phyloP scores from a whole-genome alignment of 2,329 filamentous ascomycete genomes.

The Aspergillus caelatus region DNA sequence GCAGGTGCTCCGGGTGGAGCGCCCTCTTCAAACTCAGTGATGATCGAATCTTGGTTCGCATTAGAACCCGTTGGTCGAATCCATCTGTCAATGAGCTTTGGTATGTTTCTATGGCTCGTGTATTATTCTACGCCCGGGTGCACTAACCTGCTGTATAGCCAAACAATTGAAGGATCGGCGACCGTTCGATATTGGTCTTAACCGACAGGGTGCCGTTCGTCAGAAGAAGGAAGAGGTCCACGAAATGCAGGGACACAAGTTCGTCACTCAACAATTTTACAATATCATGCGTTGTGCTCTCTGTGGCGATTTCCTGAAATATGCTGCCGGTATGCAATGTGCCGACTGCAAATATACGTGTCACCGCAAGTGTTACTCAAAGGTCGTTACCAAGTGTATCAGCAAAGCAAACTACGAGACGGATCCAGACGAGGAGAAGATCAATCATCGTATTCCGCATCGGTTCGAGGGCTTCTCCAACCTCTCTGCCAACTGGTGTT shows the following conservation, averaged over 20 bases:
- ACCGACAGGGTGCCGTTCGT: conserved; percentile 92
- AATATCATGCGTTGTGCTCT: conserved; percentile 99
- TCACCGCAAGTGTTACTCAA: conserved; percentile 94
- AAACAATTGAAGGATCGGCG: conserved; percentile 85
- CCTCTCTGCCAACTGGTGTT: conserved; percentile 98
- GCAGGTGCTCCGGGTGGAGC: conserved; percentile 32
- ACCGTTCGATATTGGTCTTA: conserved; percentile 84
- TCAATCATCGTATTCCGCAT: conserved; percentile 98
- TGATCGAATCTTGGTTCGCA: conserved; percentile 94
- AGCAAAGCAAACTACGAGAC: conserved; percentile 99
- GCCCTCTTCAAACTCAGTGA: conserved; percentile 37
- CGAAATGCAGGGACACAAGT: conserved; percentile 99
- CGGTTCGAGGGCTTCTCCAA: conserved; percentile 96
- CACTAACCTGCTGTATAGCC: conserved; percentile 47
- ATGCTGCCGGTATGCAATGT: conserved; percentile 98
- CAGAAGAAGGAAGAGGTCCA: conserved; percentile 98
- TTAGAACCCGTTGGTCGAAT: conserved; percentile 92
- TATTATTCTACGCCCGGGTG: neutral
- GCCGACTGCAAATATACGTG: conserved; percentile 99
- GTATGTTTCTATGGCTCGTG: conserved; percentile 39
- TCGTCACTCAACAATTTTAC: conserved; percentile 98
- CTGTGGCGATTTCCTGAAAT: conserved; percentile 97
- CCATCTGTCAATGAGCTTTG: conserved; percentile 86
- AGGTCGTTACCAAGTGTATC: conserved; percentile 98
- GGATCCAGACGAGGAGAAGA: conserved; percentile 98